These are phyloP conservation scores for Claviceps citrina DNA, from an alignment of 2,329 filamentous ascomycete species.

Conservation along the genomic window DNA sequence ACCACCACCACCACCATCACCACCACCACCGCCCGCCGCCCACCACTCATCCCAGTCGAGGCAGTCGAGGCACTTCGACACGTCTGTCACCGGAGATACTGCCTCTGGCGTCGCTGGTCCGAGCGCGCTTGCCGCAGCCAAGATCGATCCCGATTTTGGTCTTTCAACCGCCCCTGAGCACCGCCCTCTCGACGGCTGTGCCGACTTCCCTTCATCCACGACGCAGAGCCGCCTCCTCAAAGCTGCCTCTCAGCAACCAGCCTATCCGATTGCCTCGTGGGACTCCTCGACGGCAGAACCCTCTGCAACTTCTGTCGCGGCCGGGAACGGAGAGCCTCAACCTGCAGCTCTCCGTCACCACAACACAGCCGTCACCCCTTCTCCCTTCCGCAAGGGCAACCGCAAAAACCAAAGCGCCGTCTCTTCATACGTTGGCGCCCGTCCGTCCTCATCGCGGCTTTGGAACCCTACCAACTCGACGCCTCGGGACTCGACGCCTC, in stretches of 20 bases:
- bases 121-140: background rate
- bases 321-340: constrained; percentile 2
- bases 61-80: too few relatives aligned
- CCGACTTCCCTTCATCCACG: constrained; percentile 20
- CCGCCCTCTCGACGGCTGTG: constrained; percentile 33
- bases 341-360: background rate
- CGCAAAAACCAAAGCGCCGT: constrained; percentile 16
- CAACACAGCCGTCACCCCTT: constrained; percentile 4
- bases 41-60: too few relatives aligned
- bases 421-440: constrained; percentile 22
- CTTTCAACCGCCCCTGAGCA: constrained; percentile 14
- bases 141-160: background rate
- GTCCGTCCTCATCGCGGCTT: constrained; percentile 33
- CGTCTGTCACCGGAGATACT: background rate
- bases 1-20: background rate
- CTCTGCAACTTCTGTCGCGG: background rate
- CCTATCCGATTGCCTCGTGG: constrained; percentile 11
- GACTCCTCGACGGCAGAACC: background rate
- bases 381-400: constrained; percentile 28
- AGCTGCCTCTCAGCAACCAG: constrained; percentile 18
- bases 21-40: background rate
- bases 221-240: constrained; percentile 15
- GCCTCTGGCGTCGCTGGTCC: too few relatives aligned
- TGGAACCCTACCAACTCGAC: constrained; percentile 49
- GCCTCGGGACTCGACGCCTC: constrained; percentile 35